Evolutionary conservation across 495 filamentous ascomycete species (phyloP).

Genomic region (Terfezia claveryi): DNA sequence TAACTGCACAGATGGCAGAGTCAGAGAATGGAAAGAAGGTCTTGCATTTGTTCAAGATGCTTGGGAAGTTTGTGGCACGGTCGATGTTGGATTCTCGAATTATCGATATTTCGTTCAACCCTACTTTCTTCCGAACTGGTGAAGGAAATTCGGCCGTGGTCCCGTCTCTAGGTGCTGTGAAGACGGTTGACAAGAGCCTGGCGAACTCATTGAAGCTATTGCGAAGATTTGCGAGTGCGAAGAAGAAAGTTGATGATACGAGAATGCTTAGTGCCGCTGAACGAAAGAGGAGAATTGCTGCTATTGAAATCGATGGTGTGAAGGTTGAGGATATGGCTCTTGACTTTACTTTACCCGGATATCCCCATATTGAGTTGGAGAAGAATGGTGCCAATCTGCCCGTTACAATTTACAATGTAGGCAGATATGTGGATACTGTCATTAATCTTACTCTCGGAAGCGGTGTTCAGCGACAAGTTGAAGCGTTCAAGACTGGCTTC

Average conservation of each 20-base stretch:
- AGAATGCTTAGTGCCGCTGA: slow-evolving; percentile 37
- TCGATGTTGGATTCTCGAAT: slow-evolving; percentile 98
- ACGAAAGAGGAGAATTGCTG: slow-evolving; percentile 43
- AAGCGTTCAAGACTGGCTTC: slow-evolving; percentile 80
- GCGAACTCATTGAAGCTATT: slow-evolving; percentile 70
- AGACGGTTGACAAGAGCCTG: slow-evolving; percentile 66
- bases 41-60: slow-evolving; percentile 70
- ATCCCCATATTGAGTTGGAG: slow-evolving; percentile 69
- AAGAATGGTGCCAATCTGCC: slow-evolving; percentile 45
- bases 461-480: slow-evolving; percentile 72
- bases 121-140: slow-evolving; percentile 90
- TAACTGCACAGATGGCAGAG: slow-evolving; percentile 55
- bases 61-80: slow-evolving; percentile 92
- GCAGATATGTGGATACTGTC: slow-evolving; percentile 65
- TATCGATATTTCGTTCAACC: slow-evolving; percentile 93
- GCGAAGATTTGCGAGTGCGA: slow-evolving; percentile 65
- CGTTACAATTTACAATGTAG: slow-evolving; percentile 79
- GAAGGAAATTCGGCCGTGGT: slow-evolving; percentile 41
- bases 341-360: slow-evolving; percentile 88
- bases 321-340: slow-evolving; percentile 69
- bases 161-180: slow-evolving; percentile 79
- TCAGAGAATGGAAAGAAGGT: slow-evolving; percentile 61
- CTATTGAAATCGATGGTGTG: slow-evolving; percentile 49
- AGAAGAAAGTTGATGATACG: slow-evolving; percentile 58
- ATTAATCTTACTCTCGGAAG: slow-evolving; percentile 75